These are phyloP conservation scores for Epicoccum sorghinum DNA, from an alignment of 2,329 filamentous ascomycete species.

Conservation along the genomic window DNA sequence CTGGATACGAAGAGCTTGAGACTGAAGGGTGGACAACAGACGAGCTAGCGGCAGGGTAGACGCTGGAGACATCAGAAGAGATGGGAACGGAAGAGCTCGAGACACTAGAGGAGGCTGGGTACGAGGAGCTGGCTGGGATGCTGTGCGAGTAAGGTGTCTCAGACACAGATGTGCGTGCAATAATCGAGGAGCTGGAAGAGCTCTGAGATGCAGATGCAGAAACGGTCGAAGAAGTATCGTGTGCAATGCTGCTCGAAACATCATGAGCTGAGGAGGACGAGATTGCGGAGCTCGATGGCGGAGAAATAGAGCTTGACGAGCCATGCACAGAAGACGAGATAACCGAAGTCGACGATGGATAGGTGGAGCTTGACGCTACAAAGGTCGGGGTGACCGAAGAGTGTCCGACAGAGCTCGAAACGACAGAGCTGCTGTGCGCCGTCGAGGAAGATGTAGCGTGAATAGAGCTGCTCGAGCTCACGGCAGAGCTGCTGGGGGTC, in stretches of 20 bases:
- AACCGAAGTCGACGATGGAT: conserved; percentile 3
- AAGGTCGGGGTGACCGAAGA: conserved; percentile 4
- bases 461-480: neutral
- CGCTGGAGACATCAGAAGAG: neutral
- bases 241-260: neutral
- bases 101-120: neutral
- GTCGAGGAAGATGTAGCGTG: conserved; percentile 1
- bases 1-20: conserved; percentile 7
- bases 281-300: conserved; percentile 1
- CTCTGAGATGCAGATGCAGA: neutral
- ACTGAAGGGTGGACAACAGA: neutral
- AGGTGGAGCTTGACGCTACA: conserved; percentile 9
- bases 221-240: neutral
- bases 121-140: conserved; percentile 5
- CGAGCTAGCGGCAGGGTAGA: conserved; percentile 4
- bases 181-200: conserved; percentile 3
- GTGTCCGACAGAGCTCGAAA: neutral
- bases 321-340: neutral
- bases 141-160: conserved; percentile 1
- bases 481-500: neutral
- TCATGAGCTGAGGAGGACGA: conserved; percentile 1
- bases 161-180: neutral
- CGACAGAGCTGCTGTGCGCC: conserved; percentile 3
- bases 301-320: conserved; percentile 7
- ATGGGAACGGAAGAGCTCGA: neutral